phyloP scores from a whole-genome alignment of 1,284 basidiomycete species.

The Cutaneotrichosporon spelunceum region DNA sequence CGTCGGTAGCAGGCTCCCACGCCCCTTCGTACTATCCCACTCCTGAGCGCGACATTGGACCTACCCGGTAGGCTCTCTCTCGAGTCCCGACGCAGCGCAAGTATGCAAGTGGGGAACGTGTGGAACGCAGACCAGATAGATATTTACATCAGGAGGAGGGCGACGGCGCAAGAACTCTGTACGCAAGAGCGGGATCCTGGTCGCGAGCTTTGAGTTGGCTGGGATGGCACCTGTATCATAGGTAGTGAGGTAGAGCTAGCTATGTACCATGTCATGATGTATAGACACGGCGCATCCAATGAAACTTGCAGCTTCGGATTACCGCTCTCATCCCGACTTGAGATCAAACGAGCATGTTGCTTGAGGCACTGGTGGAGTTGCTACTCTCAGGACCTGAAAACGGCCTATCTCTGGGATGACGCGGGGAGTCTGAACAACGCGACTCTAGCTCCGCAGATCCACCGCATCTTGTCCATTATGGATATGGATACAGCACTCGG shows the following conservation, averaged over 20 bases:
- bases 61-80: background rate
- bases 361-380: too few relatives aligned
- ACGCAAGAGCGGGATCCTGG: background rate
- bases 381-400: too few relatives aligned
- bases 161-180: background rate
- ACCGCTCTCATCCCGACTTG: too few relatives aligned
- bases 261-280: background rate
- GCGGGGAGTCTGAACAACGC: too few relatives aligned
- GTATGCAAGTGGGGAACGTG: background rate
- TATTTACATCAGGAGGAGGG: background rate
- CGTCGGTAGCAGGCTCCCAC: background rate
- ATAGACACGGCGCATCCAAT: background rate
- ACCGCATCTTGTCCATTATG: too few relatives aligned
- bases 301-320: too few relatives aligned
- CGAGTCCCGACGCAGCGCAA: too few relatives aligned
- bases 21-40: background rate
- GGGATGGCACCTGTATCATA: background rate
- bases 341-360: too few relatives aligned
- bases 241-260: background rate
- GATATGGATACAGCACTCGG: too few relatives aligned
- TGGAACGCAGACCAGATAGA: background rate
- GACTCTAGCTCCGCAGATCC: too few relatives aligned
- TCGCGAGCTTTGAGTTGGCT: background rate
- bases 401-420: too few relatives aligned
- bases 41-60: slow-evolving; percentile 1